phyloP scores from a whole-genome alignment of 768 basidiomycete species.

The Leccinum aurantiacum region DNA sequence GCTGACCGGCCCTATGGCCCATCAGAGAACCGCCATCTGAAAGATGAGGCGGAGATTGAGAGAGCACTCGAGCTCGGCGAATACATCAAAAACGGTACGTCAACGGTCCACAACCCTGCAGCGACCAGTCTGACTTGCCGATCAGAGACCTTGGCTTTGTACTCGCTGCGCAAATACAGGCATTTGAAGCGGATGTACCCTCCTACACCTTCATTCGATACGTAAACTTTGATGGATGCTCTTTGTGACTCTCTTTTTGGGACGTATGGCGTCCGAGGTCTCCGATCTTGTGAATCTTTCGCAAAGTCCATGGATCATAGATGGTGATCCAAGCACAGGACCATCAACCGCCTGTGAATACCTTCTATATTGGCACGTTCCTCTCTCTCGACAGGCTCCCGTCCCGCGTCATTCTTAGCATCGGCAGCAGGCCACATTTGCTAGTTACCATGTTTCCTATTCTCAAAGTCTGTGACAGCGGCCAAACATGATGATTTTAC shows the following conservation, averaged over 20 bases:
- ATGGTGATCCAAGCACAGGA: background rate
- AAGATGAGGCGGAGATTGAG: conserved; percentile 71
- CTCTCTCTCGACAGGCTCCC: background rate
- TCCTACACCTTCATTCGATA: conserved; percentile 10
- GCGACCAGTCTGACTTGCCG: conserved; percentile 1
- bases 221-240: background rate
- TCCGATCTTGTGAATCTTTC: background rate
- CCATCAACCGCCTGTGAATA: background rate
- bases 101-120: background rate
- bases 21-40: conserved; percentile 66
- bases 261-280: background rate
- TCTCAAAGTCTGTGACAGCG: background rate
- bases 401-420: background rate
- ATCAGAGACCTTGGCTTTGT: conserved; percentile 80
- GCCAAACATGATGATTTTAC: background rate
- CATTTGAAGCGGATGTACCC: conserved; percentile 76
- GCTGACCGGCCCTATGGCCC: conserved; percentile 1
- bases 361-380: background rate
- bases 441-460: background rate
- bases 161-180: conserved; percentile 81
- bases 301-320: background rate
- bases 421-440: background rate
- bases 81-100: conserved; percentile 81
- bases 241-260: background rate
- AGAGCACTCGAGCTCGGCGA: conserved; percentile 72